phyloP scores from a whole-genome alignment of 2,329 filamentous ascomycete species.

The Nectriaceae sp. region DNA sequence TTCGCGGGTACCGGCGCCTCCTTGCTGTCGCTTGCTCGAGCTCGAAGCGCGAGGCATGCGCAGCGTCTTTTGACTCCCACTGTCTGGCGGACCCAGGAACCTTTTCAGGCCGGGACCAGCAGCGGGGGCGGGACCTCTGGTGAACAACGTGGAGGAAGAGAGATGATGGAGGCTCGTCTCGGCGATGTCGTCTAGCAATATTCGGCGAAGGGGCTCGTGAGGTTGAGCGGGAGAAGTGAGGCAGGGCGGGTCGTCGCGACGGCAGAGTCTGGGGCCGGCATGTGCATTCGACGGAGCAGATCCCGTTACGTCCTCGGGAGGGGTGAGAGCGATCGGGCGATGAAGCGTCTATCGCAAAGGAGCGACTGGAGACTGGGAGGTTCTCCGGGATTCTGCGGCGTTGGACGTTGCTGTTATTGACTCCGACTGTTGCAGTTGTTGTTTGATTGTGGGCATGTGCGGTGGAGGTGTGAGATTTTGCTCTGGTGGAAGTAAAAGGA shows the following conservation, averaged over 20 bases:
- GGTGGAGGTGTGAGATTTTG: slow-evolving; percentile 31
- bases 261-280: slow-evolving; percentile 24
- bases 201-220: slow-evolving; percentile 11
- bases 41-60: slow-evolving; percentile 64
- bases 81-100: slow-evolving; percentile 38
- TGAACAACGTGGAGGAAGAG: slow-evolving; percentile 11
- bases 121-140: slow-evolving; percentile 28
- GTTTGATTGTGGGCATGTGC: slow-evolving; percentile 20
- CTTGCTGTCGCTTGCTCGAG: slow-evolving; percentile 63
- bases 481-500: slow-evolving; percentile 24
- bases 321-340: slow-evolving; percentile 9
- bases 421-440: slow-evolving; percentile 3
- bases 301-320: slow-evolving; percentile 12
- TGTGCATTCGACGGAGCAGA: slow-evolving; percentile 23
- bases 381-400: not conserved
- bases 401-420: not conserved
- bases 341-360: slow-evolving; percentile 14
- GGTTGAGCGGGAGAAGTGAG: slow-evolving; percentile 14
- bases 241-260: slow-evolving; percentile 22
- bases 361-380: slow-evolving; percentile 18
- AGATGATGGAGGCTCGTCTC: slow-evolving; percentile 10
- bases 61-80: slow-evolving; percentile 36
- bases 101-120: slow-evolving; percentile 38
- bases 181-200: slow-evolving; percentile 15
- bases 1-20: slow-evolving; percentile 65